Evolutionary conservation across 331 rosid species (phyloP).

Genomic region (Erythrophleum ivorense): DNA sequence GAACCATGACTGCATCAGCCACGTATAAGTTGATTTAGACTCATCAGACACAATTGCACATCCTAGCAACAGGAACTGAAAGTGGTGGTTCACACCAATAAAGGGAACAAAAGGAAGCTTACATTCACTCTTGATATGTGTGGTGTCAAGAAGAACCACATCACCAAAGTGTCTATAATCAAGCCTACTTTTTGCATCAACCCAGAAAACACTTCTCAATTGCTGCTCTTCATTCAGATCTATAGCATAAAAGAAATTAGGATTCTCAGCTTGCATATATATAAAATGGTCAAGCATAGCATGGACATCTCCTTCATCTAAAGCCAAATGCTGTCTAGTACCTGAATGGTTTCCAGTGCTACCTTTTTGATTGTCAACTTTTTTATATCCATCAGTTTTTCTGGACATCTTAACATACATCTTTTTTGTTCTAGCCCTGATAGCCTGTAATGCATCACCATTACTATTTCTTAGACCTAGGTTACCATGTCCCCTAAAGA

Average conservation of each 20-base stretch:
- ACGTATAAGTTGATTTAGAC: constrained; percentile 22
- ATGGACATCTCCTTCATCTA: constrained; percentile 21
- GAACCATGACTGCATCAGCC: constrained; percentile 38
- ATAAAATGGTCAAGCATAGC: constrained; percentile 34
- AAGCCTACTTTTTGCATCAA: constrained; percentile 42
- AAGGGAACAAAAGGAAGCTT: constrained; percentile 34
- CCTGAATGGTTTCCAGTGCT: not conserved
- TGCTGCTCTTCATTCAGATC: constrained; percentile 30
- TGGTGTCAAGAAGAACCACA: constrained; percentile 40
- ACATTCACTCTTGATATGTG: constrained; percentile 29
- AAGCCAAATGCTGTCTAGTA: constrained; percentile 7
- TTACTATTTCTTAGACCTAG: not conserved
- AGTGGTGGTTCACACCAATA: constrained; percentile 43
- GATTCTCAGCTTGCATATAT: constrained; percentile 35
- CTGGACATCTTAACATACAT: constrained; percentile 4
- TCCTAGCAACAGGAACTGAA: constrained; percentile 38
- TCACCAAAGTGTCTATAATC: constrained; percentile 39
- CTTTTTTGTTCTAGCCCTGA: constrained; percentile 8
- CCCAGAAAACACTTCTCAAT: constrained; percentile 33
- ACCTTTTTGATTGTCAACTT: constrained; percentile 2
- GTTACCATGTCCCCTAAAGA: constrained; percentile 2
- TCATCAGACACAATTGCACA: constrained; percentile 30
- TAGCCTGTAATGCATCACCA: constrained; percentile 4
- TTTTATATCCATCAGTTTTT: constrained; percentile 21
- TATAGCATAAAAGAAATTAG: constrained; percentile 33